These are phyloP conservation scores for Candida sp. DNA, from an alignment of 1,139 yeast species.

Conservation along the genomic window DNA sequence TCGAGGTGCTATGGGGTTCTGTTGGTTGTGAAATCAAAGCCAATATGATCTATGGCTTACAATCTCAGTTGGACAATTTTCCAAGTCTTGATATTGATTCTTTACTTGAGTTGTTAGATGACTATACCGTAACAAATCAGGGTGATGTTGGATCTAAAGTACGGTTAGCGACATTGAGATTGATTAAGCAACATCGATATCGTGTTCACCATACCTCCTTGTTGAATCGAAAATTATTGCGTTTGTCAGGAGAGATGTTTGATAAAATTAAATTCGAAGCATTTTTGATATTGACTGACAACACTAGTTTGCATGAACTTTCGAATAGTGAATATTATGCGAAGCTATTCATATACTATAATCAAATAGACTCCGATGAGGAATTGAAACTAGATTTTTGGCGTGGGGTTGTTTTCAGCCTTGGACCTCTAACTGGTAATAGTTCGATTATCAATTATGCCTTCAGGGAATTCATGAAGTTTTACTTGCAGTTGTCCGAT, in stretches of 20 bases:
- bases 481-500: conserved; percentile 18
- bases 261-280: conserved; percentile 27
- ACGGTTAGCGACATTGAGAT: conserved; percentile 46
- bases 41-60: conserved; percentile 17
- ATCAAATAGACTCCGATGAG: conserved; percentile 1
- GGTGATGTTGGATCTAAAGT: conserved; percentile 83
- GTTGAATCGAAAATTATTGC: conserved; percentile 29
- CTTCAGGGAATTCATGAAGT: conserved; percentile 36
- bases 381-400: conserved; percentile 37
- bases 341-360: conserved; percentile 18
- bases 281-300: conserved; percentile 15
- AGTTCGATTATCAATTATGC: conserved; percentile 45
- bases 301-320: conserved; percentile 1
- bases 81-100: conserved; percentile 1
- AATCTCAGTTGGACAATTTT: conserved; percentile 2
- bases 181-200: conserved; percentile 21
- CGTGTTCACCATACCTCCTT: conserved; percentile 17
- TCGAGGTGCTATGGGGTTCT: conserved; percentile 12
- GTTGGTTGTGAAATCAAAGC: conserved; percentile 26
- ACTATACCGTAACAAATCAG: conserved; percentile 63
- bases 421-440: conserved; percentile 60
- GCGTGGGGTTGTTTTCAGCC: conserved; percentile 55
- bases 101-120: conserved; percentile 40
- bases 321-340: conserved; percentile 19
- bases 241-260: conserved; percentile 47